Evolutionary conservation across 169 alveolate genomes (phyloP).

Genomic region (Eimeria falciformis): DNA sequence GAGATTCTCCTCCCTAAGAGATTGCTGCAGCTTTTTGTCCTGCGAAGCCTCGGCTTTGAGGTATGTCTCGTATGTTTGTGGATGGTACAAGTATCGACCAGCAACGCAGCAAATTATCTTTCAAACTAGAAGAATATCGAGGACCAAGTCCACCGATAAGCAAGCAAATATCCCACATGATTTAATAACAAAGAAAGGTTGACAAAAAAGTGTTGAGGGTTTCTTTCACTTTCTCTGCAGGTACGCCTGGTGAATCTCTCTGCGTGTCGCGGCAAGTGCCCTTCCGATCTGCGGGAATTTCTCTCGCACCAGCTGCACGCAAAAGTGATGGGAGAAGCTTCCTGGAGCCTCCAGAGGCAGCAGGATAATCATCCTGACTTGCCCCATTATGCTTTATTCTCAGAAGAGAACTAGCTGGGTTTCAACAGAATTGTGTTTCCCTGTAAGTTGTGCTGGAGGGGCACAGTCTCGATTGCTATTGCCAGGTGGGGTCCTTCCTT

Average conservation of each 20-base stretch:
- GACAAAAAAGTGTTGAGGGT: not conserved
- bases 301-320: slow-evolving; percentile 16
- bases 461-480: no score
- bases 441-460: no score
- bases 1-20: slow-evolving; percentile 57
- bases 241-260: slow-evolving; percentile 65
- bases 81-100: not conserved
- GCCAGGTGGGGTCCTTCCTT: no score
- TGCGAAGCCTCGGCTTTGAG: slow-evolving; percentile 67
- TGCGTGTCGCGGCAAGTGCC: slow-evolving; percentile 25
- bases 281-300: slow-evolving; percentile 24
- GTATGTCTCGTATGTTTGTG: not conserved
- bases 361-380: not conserved
- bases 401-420: no score
- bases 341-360: slow-evolving; percentile 34
- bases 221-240: not conserved
- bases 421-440: no score
- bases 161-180: not conserved
- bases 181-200: not conserved
- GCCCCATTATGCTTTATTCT: no score
- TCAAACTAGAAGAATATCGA: not conserved
- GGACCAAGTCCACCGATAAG: not conserved
- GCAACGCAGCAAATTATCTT: not conserved
- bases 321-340: not conserved
- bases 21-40: slow-evolving; percentile 55